Evolutionary conservation across 1,284 basidiomycete species (phyloP), one percentile per base, ranked within the genome.

Genomic region (Fomitiporia mediterranea): DNA sequence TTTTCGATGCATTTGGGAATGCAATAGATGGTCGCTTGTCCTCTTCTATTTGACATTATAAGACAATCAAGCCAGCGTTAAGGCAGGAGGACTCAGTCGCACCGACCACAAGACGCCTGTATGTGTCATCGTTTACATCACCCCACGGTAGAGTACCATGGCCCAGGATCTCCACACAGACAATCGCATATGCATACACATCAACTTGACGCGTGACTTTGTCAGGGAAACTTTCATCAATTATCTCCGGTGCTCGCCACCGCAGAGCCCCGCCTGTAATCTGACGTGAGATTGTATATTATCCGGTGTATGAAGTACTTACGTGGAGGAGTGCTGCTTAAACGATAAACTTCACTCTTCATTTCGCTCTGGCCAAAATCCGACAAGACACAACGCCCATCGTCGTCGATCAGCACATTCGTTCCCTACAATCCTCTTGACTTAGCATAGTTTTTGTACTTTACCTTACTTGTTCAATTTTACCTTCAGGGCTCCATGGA

Each of bases 281-380:
- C 15, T 55, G 47, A 37, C 52, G 56, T 35, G n/a, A 60, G 34
- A 32, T 46, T 15, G 21, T 35, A 35, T 55, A 38, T 40, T 37
- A 51, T n/a, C 40, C 53, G 6, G 38, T 46, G 25, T 15, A n/a
- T 15, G 42, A 8, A 47, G 46, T 4, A 76, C 83, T 54, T 64
- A 87, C 86, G 79, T 55, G 78, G 76, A 15, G 72, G 70, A 40
- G 69, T 71, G 17, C 81, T 80, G 61, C 80, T 86, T 4, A 85
- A 68, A 27, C 80, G 75, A 63, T 76, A 82, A 2, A 77, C 82
- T 65, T 89, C 86, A 23, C 74, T 78, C 71, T 83, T 87, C 76
- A 91, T 82, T 68, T 87, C 83, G 62, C 80, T 86, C 67, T 91
- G 84, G 0, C 87, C 88, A 66, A 91, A 91, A 65, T 91, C 88